Conservation (phyloP, 2,329 filamentous ascomycete species). For the Verticillium albo-atrum region DNA sequence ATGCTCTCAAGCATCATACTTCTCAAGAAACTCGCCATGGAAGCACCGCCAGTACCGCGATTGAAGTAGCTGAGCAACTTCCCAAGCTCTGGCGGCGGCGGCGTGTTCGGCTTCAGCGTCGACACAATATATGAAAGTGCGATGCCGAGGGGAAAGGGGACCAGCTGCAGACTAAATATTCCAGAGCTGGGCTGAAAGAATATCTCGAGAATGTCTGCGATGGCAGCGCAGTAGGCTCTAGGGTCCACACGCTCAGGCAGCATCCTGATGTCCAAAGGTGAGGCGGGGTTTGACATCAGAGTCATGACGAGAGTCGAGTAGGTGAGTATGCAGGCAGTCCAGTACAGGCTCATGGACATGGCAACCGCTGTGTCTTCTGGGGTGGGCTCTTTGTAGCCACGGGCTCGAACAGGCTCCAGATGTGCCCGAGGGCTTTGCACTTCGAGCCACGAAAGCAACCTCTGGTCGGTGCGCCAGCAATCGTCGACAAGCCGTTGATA, state of each 20-base stretch:
- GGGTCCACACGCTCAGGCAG: slow-evolving; percentile 7
- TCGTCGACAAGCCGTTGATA: slow-evolving; percentile 2
- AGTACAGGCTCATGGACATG: slow-evolving; percentile 8
- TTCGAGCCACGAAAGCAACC: slow-evolving; percentile 8
- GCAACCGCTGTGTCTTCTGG: slow-evolving; percentile 7
- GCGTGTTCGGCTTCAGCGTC: slow-evolving; percentile 4
- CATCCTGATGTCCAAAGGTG: not conserved
- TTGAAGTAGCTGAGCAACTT: slow-evolving; percentile 12
- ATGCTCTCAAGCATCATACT: not conserved
- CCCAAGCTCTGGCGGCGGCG: not conserved
- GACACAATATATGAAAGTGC: slow-evolving; percentile 10
- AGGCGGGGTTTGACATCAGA: not conserved
- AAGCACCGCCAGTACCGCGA: not conserved
- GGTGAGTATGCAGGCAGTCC: slow-evolving; percentile 7
- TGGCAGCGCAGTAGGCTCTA: slow-evolving; percentile 8
- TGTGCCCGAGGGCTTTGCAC: slow-evolving; percentile 2
- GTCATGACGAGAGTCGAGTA: slow-evolving; percentile 7
- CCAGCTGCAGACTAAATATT: slow-evolving; percentile 6
- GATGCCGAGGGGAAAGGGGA: slow-evolving; percentile 12
- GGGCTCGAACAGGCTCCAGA: not conserved
- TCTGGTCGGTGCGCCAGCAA: slow-evolving; percentile 9
- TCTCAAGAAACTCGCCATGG: not conserved
- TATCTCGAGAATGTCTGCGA: slow-evolving; percentile 9
- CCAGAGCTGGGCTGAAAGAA: slow-evolving; percentile 11
- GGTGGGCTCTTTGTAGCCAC: slow-evolving; percentile 4